These are phyloP conservation scores for Crithidia mellificae DNA, from an alignment of 208 protist species.

Conservation along the genomic window DNA sequence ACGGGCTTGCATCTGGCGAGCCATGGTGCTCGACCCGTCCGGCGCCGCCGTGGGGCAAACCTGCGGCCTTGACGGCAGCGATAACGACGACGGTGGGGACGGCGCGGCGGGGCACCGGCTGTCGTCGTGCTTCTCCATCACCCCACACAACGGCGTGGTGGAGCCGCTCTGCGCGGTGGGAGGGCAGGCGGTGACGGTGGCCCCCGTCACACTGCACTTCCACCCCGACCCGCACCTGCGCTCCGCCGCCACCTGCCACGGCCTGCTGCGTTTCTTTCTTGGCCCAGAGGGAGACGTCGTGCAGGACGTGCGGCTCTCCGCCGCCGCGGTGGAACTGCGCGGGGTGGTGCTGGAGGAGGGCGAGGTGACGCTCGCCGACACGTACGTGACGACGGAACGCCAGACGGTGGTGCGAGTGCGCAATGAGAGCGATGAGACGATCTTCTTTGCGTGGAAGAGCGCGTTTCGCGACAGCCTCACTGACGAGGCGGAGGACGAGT, in stretches of 20 bases:
- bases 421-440: slow-evolving; percentile 84
- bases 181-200: slow-evolving; percentile 31
- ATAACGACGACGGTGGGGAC: neutral
- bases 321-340: slow-evolving; percentile 63
- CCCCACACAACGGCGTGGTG: slow-evolving; percentile 52
- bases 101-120: too few species aligned
- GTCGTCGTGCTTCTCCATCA: slow-evolving; percentile 66
- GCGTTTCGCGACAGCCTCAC: slow-evolving; percentile 35
- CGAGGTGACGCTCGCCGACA: slow-evolving; percentile 69
- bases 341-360: slow-evolving; percentile 65
- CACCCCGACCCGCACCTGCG: slow-evolving; percentile 13
- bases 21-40: slow-evolving; percentile 29
- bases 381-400: slow-evolving; percentile 90
- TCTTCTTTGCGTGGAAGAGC: slow-evolving; percentile 87
- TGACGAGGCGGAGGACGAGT: too few species aligned
- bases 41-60: neutral
- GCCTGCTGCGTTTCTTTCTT: slow-evolving; percentile 76
- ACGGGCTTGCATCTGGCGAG: slow-evolving; percentile 66
- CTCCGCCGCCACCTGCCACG: slow-evolving; percentile 22
- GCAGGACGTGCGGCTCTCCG: slow-evolving; percentile 69
- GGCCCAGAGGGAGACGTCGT: slow-evolving; percentile 80
- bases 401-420: slow-evolving; percentile 80
- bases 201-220: slow-evolving; percentile 36
- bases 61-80: too few species aligned
- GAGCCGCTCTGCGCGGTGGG: slow-evolving; percentile 53